Evolutionary conservation across 352 stramenopile species (phyloP).

Genomic region (Pythium insidiosum): DNA sequence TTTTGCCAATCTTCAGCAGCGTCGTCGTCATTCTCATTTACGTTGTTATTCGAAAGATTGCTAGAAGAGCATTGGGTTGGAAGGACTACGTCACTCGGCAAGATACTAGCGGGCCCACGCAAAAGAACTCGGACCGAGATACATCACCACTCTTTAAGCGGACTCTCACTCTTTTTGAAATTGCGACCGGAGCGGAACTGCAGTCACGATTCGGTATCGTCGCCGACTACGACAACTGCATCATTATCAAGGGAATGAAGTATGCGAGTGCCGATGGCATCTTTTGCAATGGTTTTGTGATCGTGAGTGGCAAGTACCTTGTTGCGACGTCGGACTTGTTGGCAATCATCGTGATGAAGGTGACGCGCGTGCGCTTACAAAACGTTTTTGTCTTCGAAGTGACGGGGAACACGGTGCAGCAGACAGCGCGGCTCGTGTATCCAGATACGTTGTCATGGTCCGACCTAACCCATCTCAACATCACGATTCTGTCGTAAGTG

Average conservation of each 20-base stretch:
- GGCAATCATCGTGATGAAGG: constrained; percentile 32
- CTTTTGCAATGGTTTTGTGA: constrained; percentile 44
- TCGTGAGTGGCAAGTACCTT: constrained; percentile 38
- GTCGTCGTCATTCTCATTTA: constrained; percentile 12
- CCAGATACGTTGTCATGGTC: not conserved
- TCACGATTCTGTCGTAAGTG: not conserved
- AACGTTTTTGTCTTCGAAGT: constrained; percentile 42
- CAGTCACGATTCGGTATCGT: constrained; percentile 11
- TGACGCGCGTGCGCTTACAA: constrained; percentile 18
- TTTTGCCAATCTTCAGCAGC: constrained; percentile 6
- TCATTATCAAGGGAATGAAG: constrained; percentile 18
- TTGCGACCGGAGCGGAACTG: not conserved
- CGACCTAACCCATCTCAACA: not conserved
- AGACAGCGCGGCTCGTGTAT: not conserved
- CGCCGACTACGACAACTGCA: constrained; percentile 30
- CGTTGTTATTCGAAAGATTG: constrained; percentile 15
- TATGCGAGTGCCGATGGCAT: constrained; percentile 29
- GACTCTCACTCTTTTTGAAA: constrained; percentile 3
- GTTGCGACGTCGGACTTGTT: constrained; percentile 26
- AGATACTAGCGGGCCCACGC: not conserved
- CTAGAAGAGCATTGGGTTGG: not conserved
- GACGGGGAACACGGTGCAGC: constrained; percentile 12
- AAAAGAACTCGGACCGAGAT: not conserved
- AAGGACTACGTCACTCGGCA: too few relatives aligned
- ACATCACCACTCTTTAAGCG: not conserved